A percentile compares a stretch with the other conserved stretches of the same genome.
Conservation (phyloP, 148 eudicot genomes). For the Chenopodium suecicum region DNA sequence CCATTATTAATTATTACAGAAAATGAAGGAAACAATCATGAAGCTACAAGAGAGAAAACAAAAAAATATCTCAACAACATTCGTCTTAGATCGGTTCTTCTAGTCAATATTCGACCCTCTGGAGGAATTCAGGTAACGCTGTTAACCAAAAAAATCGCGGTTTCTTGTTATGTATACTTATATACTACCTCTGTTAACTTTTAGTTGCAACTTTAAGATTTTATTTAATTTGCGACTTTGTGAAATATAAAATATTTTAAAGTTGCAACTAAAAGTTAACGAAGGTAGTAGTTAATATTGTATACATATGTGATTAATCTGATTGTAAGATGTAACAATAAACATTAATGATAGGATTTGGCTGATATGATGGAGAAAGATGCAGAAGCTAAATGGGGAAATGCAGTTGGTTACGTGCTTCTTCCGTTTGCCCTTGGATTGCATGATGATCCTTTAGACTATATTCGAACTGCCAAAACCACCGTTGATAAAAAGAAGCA, state of each 20-base stretch:
- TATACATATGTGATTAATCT: too few species aligned
- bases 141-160: too few species aligned
- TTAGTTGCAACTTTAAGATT: too few species aligned
- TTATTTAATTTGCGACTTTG: too few species aligned
- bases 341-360: constrained; percentile 31
- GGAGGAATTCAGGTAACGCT: constrained; percentile 47
- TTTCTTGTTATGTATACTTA: too few species aligned
- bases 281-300: too few species aligned
- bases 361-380: constrained; percentile 60
- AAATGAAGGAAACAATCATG: neutral
- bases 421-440: constrained; percentile 44
- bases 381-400: constrained; percentile 54
- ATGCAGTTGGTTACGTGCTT: constrained; percentile 47
- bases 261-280: too few species aligned
- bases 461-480: constrained; percentile 51
- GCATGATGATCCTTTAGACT: constrained; percentile 47
- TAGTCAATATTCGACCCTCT: constrained; percentile 48
- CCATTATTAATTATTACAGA: neutral
- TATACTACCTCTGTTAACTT: too few species aligned
- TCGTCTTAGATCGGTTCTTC: constrained; percentile 43
- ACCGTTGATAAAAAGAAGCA: constrained; percentile 49
- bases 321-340: too few species aligned
- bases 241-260: too few species aligned
- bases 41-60: constrained; percentile 9
- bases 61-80: constrained; percentile 39